Conservation (phyloP, 2,329 filamentous ascomycete species). For the Aaosphaeria arxii region DNA sequence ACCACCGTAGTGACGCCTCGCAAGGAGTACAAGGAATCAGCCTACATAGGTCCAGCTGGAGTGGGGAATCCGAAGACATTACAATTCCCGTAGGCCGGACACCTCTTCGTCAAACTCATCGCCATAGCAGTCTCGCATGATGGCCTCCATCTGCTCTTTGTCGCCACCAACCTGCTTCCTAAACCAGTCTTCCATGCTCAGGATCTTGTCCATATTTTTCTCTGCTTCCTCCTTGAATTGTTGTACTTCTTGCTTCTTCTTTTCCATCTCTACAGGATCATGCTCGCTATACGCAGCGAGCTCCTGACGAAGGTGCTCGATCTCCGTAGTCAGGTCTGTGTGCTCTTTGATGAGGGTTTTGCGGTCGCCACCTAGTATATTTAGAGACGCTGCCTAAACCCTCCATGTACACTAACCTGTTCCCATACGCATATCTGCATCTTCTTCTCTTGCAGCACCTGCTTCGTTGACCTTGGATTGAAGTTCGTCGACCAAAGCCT, state of each 20-base stretch:
- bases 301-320: conserved; percentile 39
- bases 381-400: not conserved
- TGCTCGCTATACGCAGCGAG: conserved; percentile 45
- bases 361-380: conserved; percentile 25
- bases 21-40: too few species aligned
- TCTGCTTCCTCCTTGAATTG: conserved; percentile 30
- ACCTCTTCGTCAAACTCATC: conserved; percentile 55
- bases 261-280: conserved; percentile 45
- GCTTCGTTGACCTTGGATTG: conserved; percentile 39
- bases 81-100: conserved; percentile 37
- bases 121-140: conserved; percentile 50
- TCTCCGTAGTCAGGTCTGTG: conserved; percentile 32
- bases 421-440: conserved; percentile 35
- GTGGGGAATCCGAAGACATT: too few species aligned
- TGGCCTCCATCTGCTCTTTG: conserved; percentile 40
- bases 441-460: conserved; percentile 36
- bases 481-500: conserved; percentile 34
- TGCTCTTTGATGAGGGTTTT: conserved; percentile 38
- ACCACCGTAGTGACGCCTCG: too few species aligned
- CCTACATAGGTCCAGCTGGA: too few species aligned
- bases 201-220: conserved; percentile 44
- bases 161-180: conserved; percentile 36
- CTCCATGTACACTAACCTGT: conserved; percentile 14
- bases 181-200: conserved; percentile 46
- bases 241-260: conserved; percentile 33